phyloP scores from a whole-genome alignment of 768 basidiomycete species.

The Kwoniella sp. region DNA sequence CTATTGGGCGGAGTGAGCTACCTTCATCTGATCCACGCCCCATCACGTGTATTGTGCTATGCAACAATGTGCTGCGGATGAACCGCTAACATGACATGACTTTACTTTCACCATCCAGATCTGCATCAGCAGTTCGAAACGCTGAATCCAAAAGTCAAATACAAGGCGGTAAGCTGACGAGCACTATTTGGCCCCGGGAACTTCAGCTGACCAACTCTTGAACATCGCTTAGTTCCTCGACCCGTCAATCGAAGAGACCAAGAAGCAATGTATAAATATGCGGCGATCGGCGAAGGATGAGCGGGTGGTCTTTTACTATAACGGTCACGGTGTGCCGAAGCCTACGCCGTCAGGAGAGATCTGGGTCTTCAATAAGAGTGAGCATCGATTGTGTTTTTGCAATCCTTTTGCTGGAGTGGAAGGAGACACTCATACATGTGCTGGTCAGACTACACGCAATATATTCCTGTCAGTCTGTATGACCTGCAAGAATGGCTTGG shows the following conservation, averaged over 20 bases:
- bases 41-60: background rate
- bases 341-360: slow-evolving; percentile 92
- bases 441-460: slow-evolving; percentile 77
- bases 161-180: slow-evolving; percentile 64
- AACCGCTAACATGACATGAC: background rate
- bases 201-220: background rate
- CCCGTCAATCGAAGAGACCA: slow-evolving; percentile 90
- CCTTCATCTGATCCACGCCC: no score
- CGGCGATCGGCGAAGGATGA: slow-evolving; percentile 91
- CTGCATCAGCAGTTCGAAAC: slow-evolving; percentile 94
- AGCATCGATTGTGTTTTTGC: slow-evolving; percentile 14
- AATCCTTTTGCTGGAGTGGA: slow-evolving; percentile 8
- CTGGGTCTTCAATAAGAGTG: slow-evolving; percentile 92
- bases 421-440: no score
- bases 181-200: background rate
- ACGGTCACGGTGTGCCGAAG: slow-evolving; percentile 96
- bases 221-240: slow-evolving; percentile 72
- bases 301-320: slow-evolving; percentile 93
- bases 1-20: slow-evolving; percentile 71
- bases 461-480: slow-evolving; percentile 92
- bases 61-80: no score
- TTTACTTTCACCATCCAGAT: slow-evolving; percentile 54
- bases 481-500: slow-evolving; percentile 93
- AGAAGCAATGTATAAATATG: slow-evolving; percentile 77
- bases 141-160: slow-evolving; percentile 87